Conservation (phyloP, 441 rosid species). For the Syzygium syzygioides region DNA sequence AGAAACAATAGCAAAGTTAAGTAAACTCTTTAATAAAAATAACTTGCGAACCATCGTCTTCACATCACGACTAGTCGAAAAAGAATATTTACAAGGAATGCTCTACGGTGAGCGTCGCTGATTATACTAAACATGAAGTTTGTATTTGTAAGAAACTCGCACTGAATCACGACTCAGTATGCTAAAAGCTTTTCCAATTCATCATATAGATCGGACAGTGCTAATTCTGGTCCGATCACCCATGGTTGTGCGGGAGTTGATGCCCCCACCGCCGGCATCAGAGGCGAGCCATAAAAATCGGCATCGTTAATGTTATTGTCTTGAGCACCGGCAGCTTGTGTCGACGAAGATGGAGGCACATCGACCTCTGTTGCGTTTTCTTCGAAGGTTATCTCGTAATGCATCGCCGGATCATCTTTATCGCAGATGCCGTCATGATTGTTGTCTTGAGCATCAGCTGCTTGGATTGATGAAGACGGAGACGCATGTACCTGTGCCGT, state of each 20-base stretch:
- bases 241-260: background rate
- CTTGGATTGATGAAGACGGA: background rate
- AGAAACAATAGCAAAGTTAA: too few species aligned
- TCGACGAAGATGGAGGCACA: background rate
- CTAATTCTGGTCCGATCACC: background rate
- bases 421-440: background rate
- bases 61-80: background rate
- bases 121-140: too few species aligned
- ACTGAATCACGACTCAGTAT: background rate
- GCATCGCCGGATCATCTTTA: background rate
- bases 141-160: background rate
- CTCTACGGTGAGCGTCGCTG: background rate
- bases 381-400: background rate
- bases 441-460: background rate
- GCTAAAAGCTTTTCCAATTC: too few species aligned
- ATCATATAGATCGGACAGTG: background rate
- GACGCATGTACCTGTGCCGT: background rate
- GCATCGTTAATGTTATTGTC: background rate
- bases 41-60: background rate
- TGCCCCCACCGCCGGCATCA: background rate
- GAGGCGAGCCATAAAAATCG: background rate
- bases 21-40: accelerated
- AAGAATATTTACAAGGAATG: too few species aligned
- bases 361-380: background rate
- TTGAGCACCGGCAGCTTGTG: background rate